Conservation (phyloP, 78 protist genomes). For the Polysphondylium violaceum region DNA sequence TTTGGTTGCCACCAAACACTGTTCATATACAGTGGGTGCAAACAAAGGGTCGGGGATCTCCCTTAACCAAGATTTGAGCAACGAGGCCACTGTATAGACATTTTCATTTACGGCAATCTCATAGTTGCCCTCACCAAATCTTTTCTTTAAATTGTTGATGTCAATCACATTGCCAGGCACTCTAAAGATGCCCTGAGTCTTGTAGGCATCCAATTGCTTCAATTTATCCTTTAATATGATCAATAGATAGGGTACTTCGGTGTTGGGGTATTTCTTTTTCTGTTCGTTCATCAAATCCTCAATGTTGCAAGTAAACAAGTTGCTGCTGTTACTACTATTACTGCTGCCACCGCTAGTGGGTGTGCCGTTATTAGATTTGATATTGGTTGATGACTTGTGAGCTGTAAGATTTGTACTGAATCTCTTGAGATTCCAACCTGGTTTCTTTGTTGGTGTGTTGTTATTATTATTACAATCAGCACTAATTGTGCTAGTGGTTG, state of each 20-base stretch:
- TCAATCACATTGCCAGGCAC: slow-evolving; percentile 58
- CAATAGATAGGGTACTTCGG: slow-evolving; percentile 46
- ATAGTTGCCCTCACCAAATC: slow-evolving; percentile 43
- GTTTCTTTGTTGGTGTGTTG: slow-evolving; percentile 21
- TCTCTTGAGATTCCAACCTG: slow-evolving; percentile 40
- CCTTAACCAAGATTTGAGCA: slow-evolving; percentile 55
- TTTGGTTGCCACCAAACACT: slow-evolving; percentile 10
- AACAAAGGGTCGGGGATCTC: slow-evolving; percentile 47
- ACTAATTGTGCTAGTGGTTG: not conserved
- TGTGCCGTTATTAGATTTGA: too few species aligned
- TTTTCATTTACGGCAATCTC: slow-evolving; percentile 29
- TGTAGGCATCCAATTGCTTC: slow-evolving; percentile 30
- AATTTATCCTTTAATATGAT: slow-evolving; percentile 33
- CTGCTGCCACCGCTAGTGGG: slow-evolving; percentile 11
- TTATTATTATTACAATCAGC: not conserved
- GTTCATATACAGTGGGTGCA: not conserved
- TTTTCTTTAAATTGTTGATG: slow-evolving; percentile 26
- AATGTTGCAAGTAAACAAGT: not conserved
- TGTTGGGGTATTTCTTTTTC: slow-evolving; percentile 14
- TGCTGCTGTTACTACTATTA: too few species aligned
- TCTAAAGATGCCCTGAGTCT: slow-evolving; percentile 59
- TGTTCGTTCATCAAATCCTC: slow-evolving; percentile 30
- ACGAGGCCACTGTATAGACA: slow-evolving; percentile 52
- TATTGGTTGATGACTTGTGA: not conserved
- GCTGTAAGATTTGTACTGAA: not conserved